Evolutionary conservation across 352 stramenopile genomes (phyloP).

Genomic region (Globisporangium recalcitrans): DNA sequence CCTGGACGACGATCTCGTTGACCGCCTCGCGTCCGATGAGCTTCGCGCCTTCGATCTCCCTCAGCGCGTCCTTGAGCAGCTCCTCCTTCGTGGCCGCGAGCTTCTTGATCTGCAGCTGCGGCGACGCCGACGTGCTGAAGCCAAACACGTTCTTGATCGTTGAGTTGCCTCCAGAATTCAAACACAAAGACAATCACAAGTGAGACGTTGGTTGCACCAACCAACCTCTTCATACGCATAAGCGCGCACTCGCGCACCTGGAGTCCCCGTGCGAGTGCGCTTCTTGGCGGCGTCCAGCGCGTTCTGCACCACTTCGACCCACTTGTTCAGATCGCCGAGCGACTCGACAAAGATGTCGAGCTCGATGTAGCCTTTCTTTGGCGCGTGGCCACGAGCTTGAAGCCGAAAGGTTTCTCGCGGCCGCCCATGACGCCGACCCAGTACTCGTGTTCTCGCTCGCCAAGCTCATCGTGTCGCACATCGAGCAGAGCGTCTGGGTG

Average conservation of each 20-base stretch:
- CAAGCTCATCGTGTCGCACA: constrained; percentile 82
- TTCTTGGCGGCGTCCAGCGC: constrained; percentile 52
- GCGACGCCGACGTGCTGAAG: constrained; percentile 35
- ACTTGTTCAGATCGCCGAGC: constrained; percentile 60
- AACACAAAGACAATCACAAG: neutral
- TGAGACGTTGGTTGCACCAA: neutral
- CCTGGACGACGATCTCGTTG: constrained; percentile 68
- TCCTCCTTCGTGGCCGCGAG: constrained; percentile 53
- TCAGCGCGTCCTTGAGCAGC: constrained; percentile 63
- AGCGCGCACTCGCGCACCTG: neutral
- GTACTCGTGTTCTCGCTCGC: constrained; percentile 77
- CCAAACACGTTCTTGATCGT: constrained; percentile 53
- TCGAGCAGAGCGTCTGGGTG: constrained; percentile 74
- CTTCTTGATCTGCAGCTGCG: constrained; percentile 68
- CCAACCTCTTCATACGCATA: neutral
- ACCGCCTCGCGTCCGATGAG: constrained; percentile 59
- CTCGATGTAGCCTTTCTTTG: constrained; percentile 70
- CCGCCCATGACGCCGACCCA: constrained; percentile 58
- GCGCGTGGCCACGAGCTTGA: constrained; percentile 82
- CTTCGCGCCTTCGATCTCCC: constrained; percentile 70
- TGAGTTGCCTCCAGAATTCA: constrained; percentile 17
- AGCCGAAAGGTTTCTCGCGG: constrained; percentile 73
- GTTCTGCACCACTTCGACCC: constrained; percentile 77
- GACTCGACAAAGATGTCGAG: constrained; percentile 76
- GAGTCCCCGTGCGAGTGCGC: constrained; percentile 23